These are phyloP conservation scores for Zygosaccharomyces pseudobailii DNA, from an alignment of 1,139 yeast species.

Conservation along the genomic window DNA sequence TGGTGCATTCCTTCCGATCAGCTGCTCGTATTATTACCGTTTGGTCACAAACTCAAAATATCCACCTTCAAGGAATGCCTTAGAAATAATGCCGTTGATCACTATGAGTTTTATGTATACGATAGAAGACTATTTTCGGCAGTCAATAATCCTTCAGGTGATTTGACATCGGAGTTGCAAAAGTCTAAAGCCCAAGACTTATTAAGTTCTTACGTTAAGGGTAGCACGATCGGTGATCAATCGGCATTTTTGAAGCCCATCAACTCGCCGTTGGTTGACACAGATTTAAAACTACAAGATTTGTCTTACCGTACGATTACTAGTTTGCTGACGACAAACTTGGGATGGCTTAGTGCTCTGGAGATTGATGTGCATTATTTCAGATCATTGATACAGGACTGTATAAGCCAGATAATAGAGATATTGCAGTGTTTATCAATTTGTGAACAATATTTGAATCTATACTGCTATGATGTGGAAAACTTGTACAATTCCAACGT, in stretches of 20 bases:
- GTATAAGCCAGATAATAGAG: constrained; percentile 30
- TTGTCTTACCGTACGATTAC: constrained; percentile 20
- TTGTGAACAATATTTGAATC: constrained; percentile 54
- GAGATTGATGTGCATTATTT: constrained; percentile 41
- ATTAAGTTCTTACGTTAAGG: constrained; percentile 2
- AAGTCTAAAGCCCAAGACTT: neutral
- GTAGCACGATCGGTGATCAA: constrained; percentile 20
- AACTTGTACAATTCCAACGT: constrained; percentile 48
- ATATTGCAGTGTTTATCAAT: constrained; percentile 52
- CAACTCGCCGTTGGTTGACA: constrained; percentile 40
- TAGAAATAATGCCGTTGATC: constrained; percentile 33
- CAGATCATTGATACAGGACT: constrained; percentile 29
- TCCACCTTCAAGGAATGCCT: constrained; percentile 34
- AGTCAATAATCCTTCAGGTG: constrained; percentile 16
- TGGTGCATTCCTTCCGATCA: constrained; percentile 43
- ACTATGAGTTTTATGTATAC: constrained; percentile 52
- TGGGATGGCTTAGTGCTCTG: constrained; percentile 51
- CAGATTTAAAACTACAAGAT: constrained; percentile 16
- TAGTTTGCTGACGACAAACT: constrained; percentile 41
- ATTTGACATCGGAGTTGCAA: neutral
- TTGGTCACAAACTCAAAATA: constrained; percentile 57
- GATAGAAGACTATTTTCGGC: constrained; percentile 51
- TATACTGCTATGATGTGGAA: constrained; percentile 48
- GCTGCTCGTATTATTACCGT: constrained; percentile 58
- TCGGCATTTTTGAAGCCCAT: constrained; percentile 40